Evolutionary conservation across 768 basidiomycete species (phyloP), one percentile per base, ranked within the genome.

Genomic region (Kwoniella shandongensis): DNA sequence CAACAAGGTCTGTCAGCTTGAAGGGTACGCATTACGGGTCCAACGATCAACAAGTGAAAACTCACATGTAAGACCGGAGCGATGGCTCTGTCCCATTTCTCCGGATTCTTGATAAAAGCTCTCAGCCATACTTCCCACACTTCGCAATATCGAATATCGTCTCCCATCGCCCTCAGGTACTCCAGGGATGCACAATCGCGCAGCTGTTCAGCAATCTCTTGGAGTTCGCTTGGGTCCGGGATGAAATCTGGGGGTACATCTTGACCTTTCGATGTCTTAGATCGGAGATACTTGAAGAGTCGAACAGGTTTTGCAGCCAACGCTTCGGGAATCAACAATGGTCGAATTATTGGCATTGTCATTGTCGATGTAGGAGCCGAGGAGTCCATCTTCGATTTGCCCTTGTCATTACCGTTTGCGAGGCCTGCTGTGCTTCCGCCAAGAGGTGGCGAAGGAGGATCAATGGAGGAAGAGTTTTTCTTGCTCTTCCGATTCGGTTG

Each of bases 151-250:
- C 51, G 45, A 27, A 57, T 51, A 22, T 63, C 58, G 41, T 69
- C 65, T 6, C 61, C 67, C 67, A 72, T 69, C 12, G 18, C 40
- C 18, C 42, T 39, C 12, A 65, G 50, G 40, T 67, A 72, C n/a
- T 39, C 30, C 8, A 23, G n/a, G 1, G 70, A 53, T 5, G 70
- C 67, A 48, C 51, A 23, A 26, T 51, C 44, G 22, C 46, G 20
- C 6, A 72, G 26, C 8, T 44, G 44, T 7, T 29, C 35, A 7
- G 62, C 22, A 27, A 72, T 72, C 49, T 72, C 67, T 2, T 44
- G 20, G 20, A 72, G 39, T 38, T 72, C 62, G 4, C 36, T 48
- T 8, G 70, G 56, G 11, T 44, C 61, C 0, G 70, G 70, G 12
- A 27, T 17, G 48, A 67, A 67, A 15, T 44, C 11, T 4, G 68